A percentile compares a stretch with the other conserved stretches of the same genome.
phyloP scores from a whole-genome alignment of 176 grass and related monocot species.

The Cenchrus purpureus region DNA sequence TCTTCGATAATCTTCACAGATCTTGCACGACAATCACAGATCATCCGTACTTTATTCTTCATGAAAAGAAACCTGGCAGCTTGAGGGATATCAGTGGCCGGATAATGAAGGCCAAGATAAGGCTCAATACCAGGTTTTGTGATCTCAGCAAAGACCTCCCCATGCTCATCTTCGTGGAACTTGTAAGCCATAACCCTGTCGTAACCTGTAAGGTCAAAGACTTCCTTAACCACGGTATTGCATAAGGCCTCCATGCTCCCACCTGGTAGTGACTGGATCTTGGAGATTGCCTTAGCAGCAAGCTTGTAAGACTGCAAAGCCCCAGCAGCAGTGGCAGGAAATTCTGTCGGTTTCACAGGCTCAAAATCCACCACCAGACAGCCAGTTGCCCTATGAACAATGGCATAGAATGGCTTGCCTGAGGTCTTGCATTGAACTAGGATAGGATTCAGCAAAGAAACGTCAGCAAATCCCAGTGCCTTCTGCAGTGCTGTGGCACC shows the following conservation, averaged over 20 bases:
- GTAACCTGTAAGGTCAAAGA: slow-evolving; percentile 94
- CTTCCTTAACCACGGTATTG: slow-evolving; percentile 73
- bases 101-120: slow-evolving; percentile 90
- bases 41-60: slow-evolving; percentile 96
- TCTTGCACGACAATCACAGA: slow-evolving; percentile 82
- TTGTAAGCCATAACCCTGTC: slow-evolving; percentile 98
- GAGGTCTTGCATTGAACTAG: slow-evolving; percentile 88
- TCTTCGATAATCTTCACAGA: slow-evolving; percentile 74
- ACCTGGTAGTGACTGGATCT: slow-evolving; percentile 81
- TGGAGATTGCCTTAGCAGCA: slow-evolving; percentile 89
- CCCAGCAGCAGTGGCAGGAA: slow-evolving; percentile 81
- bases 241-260: slow-evolving; percentile 75
- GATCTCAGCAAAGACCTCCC: slow-evolving; percentile 78
- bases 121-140: slow-evolving; percentile 89
- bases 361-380: slow-evolving; percentile 89
- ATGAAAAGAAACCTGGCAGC: slow-evolving; percentile 92
- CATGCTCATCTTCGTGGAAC: slow-evolving; percentile 97
- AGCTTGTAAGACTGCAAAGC: slow-evolving; percentile 98
- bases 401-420: slow-evolving; percentile 91
- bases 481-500: slow-evolving; percentile 74
- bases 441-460: slow-evolving; percentile 87
- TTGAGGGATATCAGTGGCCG: slow-evolving; percentile 94
- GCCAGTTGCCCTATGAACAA: slow-evolving; percentile 79
- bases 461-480: slow-evolving; percentile 73
- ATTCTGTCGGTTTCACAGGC: slow-evolving; percentile 79